Conservation (phyloP, 148 eudicot species). For the Rhododendron kiyosumense region DNA sequence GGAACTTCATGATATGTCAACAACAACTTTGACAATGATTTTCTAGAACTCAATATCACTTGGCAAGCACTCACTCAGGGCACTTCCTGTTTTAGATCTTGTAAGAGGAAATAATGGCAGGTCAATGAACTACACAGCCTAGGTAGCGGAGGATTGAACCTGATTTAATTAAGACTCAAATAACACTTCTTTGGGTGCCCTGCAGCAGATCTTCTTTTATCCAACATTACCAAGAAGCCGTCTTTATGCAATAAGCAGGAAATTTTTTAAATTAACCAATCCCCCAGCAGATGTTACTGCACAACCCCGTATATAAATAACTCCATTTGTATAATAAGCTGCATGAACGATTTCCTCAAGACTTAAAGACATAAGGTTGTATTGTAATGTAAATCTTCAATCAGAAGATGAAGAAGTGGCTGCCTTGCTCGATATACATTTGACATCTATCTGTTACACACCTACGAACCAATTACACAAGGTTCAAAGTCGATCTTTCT, state of each 20-base stretch:
- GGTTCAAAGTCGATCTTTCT: background rate
- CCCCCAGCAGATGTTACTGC: background rate
- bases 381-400: background rate
- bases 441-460: background rate
- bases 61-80: background rate
- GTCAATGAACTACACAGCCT: background rate
- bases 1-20: background rate
- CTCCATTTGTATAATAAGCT: background rate
- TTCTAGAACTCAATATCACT: background rate
- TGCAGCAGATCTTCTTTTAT: background rate
- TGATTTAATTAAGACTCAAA: background rate
- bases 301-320: background rate
- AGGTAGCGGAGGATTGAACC: background rate
- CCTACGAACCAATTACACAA: background rate
- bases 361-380: background rate
- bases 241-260: background rate
- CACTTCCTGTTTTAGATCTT: background rate
- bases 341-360: background rate
- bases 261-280: background rate
- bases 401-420: background rate
- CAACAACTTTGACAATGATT: background rate
- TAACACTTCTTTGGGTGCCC: background rate
- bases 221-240: background rate
- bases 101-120: background rate
- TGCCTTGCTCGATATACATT: background rate